Percentiles rank a stretch among this genome's conserved stretches.
Evolutionary conservation across 805 yeast genomes (phyloP).

Genomic region (Scheffersomyces stipitis): DNA sequence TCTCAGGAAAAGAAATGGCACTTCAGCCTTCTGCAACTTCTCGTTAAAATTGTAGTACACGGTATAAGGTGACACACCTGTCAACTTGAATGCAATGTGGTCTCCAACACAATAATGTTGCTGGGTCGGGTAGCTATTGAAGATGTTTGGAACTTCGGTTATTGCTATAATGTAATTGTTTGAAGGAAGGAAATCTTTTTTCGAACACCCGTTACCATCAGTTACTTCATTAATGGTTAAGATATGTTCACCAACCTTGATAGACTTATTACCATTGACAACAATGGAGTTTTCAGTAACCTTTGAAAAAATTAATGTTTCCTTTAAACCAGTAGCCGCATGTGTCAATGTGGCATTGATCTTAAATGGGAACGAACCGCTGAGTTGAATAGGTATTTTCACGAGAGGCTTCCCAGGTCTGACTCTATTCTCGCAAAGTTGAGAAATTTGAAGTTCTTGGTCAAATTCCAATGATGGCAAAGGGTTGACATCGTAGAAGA

Average conservation of each 20-base stretch:
- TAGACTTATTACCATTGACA: constrained; percentile 38
- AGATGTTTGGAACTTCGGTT: constrained; percentile 75
- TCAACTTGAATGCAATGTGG: constrained; percentile 69
- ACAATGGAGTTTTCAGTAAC: constrained; percentile 29
- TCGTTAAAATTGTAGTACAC: constrained; percentile 75
- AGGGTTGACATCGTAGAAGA: constrained; percentile 48
- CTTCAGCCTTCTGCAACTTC: constrained; percentile 54
- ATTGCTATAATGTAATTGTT: constrained; percentile 56
- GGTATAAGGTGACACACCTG: constrained; percentile 79
- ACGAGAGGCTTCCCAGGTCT: constrained; percentile 21
- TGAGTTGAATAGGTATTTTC: constrained; percentile 50
- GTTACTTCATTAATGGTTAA: constrained; percentile 55
- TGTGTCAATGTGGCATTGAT: constrained; percentile 59
- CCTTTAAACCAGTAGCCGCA: constrained; percentile 56
- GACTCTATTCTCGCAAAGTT: constrained; percentile 42
- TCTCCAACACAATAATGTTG: constrained; percentile 88
- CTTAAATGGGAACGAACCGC: constrained; percentile 63
- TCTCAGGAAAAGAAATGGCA: constrained; percentile 51
- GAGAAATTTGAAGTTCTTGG: constrained; percentile 46
- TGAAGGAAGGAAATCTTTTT: constrained; percentile 35
- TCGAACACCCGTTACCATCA: constrained; percentile 72
- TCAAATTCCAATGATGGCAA: constrained; percentile 62
- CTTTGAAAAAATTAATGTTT: constrained; percentile 43
- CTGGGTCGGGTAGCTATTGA: constrained; percentile 20
- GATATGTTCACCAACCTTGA: constrained; percentile 70